Evolutionary conservation across 805 yeast species (phyloP).

Genomic region (Blastobotrys mokoenaii): DNA sequence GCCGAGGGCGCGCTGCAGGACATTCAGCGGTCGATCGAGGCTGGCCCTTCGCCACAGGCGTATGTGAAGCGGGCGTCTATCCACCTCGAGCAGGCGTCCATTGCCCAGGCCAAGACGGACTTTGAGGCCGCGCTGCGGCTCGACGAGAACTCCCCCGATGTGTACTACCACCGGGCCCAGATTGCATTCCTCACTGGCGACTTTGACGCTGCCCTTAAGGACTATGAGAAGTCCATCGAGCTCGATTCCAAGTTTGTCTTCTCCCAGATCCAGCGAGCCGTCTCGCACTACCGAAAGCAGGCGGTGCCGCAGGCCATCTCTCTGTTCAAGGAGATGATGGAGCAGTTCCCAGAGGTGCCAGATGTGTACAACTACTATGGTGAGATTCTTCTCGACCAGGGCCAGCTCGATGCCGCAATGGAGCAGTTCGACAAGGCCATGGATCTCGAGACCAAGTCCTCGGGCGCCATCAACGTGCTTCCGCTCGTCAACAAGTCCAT

Average conservation of each 20-base stretch:
- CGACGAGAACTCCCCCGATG: slow-evolving; percentile 68
- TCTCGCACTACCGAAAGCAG: slow-evolving; percentile 74
- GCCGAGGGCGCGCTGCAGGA: slow-evolving; percentile 54
- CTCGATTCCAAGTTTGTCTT: slow-evolving; percentile 69
- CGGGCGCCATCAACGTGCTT: slow-evolving; percentile 74
- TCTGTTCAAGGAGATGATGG: slow-evolving; percentile 21
- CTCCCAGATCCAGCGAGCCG: slow-evolving; percentile 87
- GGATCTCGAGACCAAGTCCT: slow-evolving; percentile 56
- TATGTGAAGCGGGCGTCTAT: slow-evolving; percentile 76
- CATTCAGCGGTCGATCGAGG: slow-evolving; percentile 54
- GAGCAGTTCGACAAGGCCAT: slow-evolving; percentile 82
- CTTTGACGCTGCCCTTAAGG: slow-evolving; percentile 57
- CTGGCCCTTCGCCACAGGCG: slow-evolving; percentile 66
- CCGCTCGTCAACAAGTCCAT: slow-evolving; percentile 89
- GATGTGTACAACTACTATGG: slow-evolving; percentile 95
- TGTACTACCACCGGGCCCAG: slow-evolving; percentile 93
- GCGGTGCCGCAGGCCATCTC: slow-evolving; percentile 11
- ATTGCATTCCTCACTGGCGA: slow-evolving; percentile 74
- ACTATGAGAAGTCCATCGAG: slow-evolving; percentile 69
- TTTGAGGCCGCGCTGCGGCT: slow-evolving; percentile 64
- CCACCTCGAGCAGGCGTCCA: slow-evolving; percentile 68
- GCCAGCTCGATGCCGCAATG: slow-evolving; percentile 62
- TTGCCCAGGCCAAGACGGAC: slow-evolving; percentile 50
- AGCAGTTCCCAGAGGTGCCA: slow-evolving; percentile 75
- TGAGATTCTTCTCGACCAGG: slow-evolving; percentile 79